phyloP scores from a whole-genome alignment of 164 flowering plant species.

The Taxillus chinensis region DNA sequence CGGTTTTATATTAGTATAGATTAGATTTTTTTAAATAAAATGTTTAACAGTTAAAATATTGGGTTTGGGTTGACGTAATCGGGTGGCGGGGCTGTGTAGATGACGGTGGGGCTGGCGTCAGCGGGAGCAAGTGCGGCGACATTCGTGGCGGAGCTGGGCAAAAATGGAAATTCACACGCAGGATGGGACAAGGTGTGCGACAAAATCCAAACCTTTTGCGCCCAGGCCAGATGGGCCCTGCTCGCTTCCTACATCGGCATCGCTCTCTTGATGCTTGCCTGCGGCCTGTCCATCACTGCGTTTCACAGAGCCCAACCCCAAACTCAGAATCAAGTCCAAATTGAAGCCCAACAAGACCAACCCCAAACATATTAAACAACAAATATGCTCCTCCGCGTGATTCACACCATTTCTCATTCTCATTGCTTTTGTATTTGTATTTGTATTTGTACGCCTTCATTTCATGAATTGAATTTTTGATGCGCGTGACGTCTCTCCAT shows the following conservation, averaged over 20 bases:
- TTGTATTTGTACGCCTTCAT: no score
- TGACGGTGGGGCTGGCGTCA: slow-evolving; percentile 39
- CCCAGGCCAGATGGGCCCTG: slow-evolving; percentile 52
- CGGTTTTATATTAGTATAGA: no score
- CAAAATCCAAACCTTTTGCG: slow-evolving; percentile 46
- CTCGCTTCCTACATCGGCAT: slow-evolving; percentile 44
- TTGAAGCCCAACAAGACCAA: no score
- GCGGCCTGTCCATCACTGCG: slow-evolving; percentile 28
- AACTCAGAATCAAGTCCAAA: background rate
- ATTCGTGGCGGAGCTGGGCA: slow-evolving; percentile 65
- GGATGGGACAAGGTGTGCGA: slow-evolving; percentile 76
- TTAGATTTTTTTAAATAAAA: no score
- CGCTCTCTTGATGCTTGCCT: slow-evolving; percentile 27
- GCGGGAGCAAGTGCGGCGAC: slow-evolving; percentile 51
- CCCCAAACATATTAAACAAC: no score
- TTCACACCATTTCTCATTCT: no score
- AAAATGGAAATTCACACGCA: slow-evolving; percentile 69
- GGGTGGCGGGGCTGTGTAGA: slow-evolving; percentile 15
- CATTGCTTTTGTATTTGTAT: no score
- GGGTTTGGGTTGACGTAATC: no score
- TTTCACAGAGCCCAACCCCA: slow-evolving; percentile 7
- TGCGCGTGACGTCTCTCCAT: no score
- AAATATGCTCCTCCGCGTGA: no score
- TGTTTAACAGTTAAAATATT: no score
- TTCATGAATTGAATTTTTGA: no score